A percentile compares a stretch with the other conserved stretches of the same genome.
phyloP scores from a whole-genome alignment of 352 stramenopile genomes.

The Phytophthora podocarpi region DNA sequence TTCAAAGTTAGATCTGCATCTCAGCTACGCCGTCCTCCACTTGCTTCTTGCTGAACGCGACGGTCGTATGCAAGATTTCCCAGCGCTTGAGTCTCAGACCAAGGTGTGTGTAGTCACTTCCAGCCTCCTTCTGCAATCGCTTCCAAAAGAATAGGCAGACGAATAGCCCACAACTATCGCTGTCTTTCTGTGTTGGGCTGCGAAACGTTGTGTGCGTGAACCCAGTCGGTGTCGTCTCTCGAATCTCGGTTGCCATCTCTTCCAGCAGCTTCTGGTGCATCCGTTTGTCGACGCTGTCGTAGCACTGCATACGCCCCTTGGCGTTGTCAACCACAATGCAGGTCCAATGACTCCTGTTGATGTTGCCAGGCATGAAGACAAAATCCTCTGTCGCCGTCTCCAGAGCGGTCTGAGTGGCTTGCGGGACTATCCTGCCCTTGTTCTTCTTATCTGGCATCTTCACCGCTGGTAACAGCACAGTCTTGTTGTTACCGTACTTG shows the following conservation, averaged over 20 bases:
- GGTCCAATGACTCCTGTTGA: not conserved
- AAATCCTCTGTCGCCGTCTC: not conserved
- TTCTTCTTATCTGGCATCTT: not conserved
- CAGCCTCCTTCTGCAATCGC: not conserved
- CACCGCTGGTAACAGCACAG: not conserved
- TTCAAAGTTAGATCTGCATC: too few relatives aligned
- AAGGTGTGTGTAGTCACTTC: not conserved
- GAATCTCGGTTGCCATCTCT: not conserved
- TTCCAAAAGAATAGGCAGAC: not conserved
- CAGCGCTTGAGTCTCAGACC: not conserved
- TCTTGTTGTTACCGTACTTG: not conserved
- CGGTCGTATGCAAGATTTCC: not conserved
- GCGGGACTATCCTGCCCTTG: not conserved
- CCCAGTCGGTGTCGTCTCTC: not conserved
- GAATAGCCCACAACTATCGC: not conserved
- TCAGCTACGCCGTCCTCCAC: too few relatives aligned
- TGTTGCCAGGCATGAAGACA: constrained; percentile 1
- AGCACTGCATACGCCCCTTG: not conserved
- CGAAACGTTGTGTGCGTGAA: constrained; percentile 3
- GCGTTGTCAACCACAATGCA: not conserved
- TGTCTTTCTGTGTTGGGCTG: not conserved
- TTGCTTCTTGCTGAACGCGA: not conserved
- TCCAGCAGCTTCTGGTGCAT: not conserved
- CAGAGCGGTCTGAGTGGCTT: not conserved
- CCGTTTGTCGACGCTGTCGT: not conserved